phyloP scores from a whole-genome alignment of 768 basidiomycete species.

The Rubroboletus pulcherrimus region DNA sequence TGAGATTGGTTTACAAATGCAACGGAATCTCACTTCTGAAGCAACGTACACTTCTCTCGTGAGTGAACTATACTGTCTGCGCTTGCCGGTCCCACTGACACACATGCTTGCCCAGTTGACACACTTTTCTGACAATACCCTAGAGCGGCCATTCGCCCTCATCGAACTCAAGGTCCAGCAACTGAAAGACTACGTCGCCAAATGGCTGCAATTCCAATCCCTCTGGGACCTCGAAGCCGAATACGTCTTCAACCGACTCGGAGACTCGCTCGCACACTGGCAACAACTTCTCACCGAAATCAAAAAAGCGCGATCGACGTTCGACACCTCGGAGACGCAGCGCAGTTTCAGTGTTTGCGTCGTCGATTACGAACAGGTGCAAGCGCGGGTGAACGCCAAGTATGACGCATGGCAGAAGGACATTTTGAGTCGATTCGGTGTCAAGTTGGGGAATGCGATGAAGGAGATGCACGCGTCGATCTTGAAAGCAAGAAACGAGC shows the following conservation, averaged over 20 bases:
- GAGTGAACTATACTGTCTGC: constrained; percentile 21
- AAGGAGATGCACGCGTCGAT: constrained; percentile 96
- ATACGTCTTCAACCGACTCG: constrained; percentile 92
- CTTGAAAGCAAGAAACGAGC: constrained; percentile 88
- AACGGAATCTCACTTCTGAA: constrained; percentile 58
- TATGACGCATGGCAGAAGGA: constrained; percentile 98
- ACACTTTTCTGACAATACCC: constrained; percentile 64
- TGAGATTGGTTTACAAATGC: constrained; percentile 94
- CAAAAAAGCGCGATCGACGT: constrained; percentile 93
- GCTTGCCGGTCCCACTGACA: constrained; percentile 4
- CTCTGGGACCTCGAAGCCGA: constrained; percentile 98
- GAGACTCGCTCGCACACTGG: constrained; percentile 92
- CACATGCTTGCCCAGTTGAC: constrained; percentile 50
- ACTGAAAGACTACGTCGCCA: constrained; percentile 86
- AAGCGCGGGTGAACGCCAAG: constrained; percentile 95
- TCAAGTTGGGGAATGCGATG: constrained; percentile 92
- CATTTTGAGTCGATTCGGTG: constrained; percentile 86
- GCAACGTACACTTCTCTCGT: constrained; percentile 83
- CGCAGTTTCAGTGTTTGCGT: constrained; percentile 90
- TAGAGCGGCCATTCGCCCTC: constrained; percentile 78
- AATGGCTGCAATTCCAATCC: constrained; percentile 99
- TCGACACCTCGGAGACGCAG: constrained; percentile 93
- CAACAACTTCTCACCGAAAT: constrained; percentile 95
- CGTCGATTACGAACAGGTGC: constrained; percentile 97
- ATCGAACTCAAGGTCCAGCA: constrained; percentile 87